A percentile compares a stretch with the other conserved stretches of the same genome.
phyloP scores from a whole-genome alignment of 2,329 filamentous ascomycete genomes.

The Thermochaetoides dissita region DNA sequence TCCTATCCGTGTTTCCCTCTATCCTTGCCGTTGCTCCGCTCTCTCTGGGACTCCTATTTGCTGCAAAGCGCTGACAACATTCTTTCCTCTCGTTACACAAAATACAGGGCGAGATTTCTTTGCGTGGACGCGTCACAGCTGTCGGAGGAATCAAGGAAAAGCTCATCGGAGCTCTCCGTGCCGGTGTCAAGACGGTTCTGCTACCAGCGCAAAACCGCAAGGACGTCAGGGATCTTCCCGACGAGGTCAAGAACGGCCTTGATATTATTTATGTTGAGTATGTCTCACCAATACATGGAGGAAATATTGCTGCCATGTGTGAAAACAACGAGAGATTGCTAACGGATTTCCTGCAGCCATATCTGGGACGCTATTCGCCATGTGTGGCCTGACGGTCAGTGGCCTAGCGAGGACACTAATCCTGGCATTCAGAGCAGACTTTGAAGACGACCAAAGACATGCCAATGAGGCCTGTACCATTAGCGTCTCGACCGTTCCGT shows the following conservation, averaged over 20 bases:
- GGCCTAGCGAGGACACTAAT: conserved; percentile 57
- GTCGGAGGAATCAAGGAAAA: conserved; percentile 99
- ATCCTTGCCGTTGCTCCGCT: neutral
- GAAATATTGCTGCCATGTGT: conserved; percentile 1
- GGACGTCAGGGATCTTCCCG: conserved; percentile 78
- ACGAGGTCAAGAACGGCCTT: conserved; percentile 75
- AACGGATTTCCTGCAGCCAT: conserved; percentile 39
- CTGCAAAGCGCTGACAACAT: conserved; percentile 11
- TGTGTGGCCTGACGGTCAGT: conserved; percentile 82
- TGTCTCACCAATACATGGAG: conserved; percentile 21
- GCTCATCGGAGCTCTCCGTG: conserved; percentile 81
- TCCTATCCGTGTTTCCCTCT: neutral
- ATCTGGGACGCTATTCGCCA: conserved; percentile 88
- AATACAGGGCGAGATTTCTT: conserved; percentile 51
- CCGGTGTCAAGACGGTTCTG: conserved; percentile 87
- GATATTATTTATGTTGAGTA: conserved; percentile 83
- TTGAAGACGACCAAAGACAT: conserved; percentile 25
- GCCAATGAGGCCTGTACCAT: no score
- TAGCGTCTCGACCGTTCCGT: neutral
- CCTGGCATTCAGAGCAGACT: conserved; percentile 66
- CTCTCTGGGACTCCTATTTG: neutral
- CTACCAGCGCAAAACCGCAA: conserved; percentile 81
- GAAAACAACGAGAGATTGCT: conserved; percentile 2
- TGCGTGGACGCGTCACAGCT: conserved; percentile 79
- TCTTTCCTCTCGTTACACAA: conserved; percentile 12